These are phyloP conservation scores for Amyloporia xantha DNA, from an alignment of 768 basidiomycete genomes.

Conservation along the genomic window DNA sequence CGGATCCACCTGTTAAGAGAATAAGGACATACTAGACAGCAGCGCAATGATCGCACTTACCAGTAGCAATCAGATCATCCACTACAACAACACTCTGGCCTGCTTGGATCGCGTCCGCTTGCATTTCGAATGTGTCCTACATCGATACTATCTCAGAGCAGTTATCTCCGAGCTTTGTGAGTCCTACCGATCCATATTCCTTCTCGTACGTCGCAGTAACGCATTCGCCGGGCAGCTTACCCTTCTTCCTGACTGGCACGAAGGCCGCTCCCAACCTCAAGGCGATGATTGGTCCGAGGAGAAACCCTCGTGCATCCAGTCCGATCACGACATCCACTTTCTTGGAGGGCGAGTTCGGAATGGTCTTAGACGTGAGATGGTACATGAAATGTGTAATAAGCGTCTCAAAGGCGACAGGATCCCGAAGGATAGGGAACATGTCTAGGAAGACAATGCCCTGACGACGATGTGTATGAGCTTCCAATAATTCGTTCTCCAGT, in stretches of 20 bases:
- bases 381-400: conserved; percentile 85
- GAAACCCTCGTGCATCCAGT: conserved; percentile 93
- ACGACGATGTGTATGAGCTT: background rate
- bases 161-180: background rate
- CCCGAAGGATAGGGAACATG: conserved; percentile 86
- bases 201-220: conserved; percentile 75
- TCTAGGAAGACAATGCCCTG: conserved; percentile 92
- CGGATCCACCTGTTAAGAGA: conserved; percentile 70
- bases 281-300: conserved; percentile 90
- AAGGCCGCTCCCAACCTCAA: conserved; percentile 88
- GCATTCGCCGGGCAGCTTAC: conserved; percentile 90
- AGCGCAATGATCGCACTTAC: conserved; percentile 34
- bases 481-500: background rate
- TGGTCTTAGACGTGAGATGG: conserved; percentile 75
- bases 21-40: background rate
- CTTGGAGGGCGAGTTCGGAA: conserved; percentile 48
- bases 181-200: conserved; percentile 82
- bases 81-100: conserved; percentile 84
- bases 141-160: background rate
- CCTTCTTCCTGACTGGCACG: conserved; percentile 89
- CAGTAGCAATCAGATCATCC: conserved; percentile 96
- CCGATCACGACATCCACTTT: conserved; percentile 93
- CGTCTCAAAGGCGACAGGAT: conserved; percentile 84
- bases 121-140: conserved; percentile 95
- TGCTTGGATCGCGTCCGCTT: conserved; percentile 72